Percentiles rank a stretch among this genome's conserved stretches.
phyloP scores from a whole-genome alignment of 2,329 filamentous ascomycete genomes.

The Chrysoporthe deuterocubensis region DNA sequence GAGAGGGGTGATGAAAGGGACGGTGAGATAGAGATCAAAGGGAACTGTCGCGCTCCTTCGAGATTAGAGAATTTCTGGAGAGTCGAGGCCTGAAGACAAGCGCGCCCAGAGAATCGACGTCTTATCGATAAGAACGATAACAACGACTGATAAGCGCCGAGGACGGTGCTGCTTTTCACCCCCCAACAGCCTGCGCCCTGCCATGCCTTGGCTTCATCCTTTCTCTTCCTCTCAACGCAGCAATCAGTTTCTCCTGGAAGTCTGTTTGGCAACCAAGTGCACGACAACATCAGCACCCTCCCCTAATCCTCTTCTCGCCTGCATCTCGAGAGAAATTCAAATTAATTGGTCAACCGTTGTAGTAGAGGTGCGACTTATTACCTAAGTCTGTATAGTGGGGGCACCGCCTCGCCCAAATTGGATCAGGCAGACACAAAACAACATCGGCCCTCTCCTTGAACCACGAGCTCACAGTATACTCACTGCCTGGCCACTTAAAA shows the following conservation, averaged over 20 bases:
- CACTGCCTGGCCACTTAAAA: neutral
- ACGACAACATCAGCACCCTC: no score
- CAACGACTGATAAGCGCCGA: neutral
- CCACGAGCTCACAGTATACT: neutral
- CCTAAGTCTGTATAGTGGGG: neutral
- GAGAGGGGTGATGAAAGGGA: neutral
- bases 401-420: neutral
- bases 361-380: neutral
- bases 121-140: constrained; percentile 12
- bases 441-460: neutral
- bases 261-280: neutral
- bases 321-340: neutral
- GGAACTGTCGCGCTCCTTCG: neutral
- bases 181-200: neutral
- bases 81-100: neutral
- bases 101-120: neutral
- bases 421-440: neutral
- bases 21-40: neutral
- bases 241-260: no score
- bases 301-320: no score
- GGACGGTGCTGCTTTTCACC: neutral
- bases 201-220: neutral
- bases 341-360: neutral
- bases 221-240: neutral
- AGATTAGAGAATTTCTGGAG: constrained; percentile 6